Conservation (phyloP, 257 asterid genomes). For the Verbascum thapsus region DNA sequence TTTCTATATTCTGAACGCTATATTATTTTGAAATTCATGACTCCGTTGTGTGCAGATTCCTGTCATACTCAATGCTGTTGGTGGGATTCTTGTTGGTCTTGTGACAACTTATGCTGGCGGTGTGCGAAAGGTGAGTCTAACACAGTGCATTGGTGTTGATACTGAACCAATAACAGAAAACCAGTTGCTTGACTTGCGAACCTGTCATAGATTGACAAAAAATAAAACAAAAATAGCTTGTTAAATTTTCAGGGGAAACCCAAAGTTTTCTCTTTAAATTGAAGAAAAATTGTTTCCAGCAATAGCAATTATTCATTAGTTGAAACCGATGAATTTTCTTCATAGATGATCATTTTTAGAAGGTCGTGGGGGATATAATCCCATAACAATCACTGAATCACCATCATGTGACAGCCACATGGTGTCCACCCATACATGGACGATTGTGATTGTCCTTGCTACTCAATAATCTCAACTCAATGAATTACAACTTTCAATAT, state of each 20-base stretch:
- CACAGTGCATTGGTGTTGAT: too few species aligned
- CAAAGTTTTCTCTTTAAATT: background rate
- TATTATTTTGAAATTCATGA: constrained; percentile 11
- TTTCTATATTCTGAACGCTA: constrained; percentile 14
- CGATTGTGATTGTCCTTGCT: too few species aligned
- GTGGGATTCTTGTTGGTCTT: constrained; percentile 97
- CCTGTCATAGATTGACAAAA: too few species aligned
- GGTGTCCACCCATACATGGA: too few species aligned
- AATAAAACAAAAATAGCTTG: too few species aligned
- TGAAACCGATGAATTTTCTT: constrained; percentile 6
- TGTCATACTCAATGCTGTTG: constrained; percentile 79
- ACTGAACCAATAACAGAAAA: background rate
- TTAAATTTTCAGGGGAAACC: background rate
- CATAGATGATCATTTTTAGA: too few species aligned
- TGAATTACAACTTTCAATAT: too few species aligned
- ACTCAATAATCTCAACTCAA: too few species aligned
- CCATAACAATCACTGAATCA: too few species aligned
- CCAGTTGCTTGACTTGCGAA: constrained; percentile 21
- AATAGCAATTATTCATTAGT: background rate
- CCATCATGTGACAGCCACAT: too few species aligned
- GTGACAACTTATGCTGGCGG: constrained; percentile 98
- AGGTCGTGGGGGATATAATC: too few species aligned
- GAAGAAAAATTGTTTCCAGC: background rate
- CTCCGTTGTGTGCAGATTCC: constrained; percentile 72
- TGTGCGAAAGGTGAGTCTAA: constrained; percentile 75